phyloP scores from a whole-genome alignment of 352 stramenopile genomes.

The Detonula confervacea region DNA sequence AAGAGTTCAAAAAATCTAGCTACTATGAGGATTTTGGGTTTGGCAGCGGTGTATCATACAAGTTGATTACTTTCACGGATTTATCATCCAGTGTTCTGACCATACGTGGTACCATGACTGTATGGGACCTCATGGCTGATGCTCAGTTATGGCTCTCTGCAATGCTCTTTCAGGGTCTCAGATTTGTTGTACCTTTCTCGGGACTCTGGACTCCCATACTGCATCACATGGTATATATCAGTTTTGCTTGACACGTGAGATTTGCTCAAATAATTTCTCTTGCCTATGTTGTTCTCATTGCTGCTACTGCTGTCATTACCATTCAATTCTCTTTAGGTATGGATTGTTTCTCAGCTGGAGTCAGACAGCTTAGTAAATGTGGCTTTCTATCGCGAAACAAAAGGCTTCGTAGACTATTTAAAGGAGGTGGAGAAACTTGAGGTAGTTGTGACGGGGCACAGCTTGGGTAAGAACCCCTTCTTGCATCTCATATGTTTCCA shows the following conservation, averaged over 20 bases:
- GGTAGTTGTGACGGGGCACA: slow-evolving; percentile 66
- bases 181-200: slow-evolving; percentile 70
- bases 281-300: neutral
- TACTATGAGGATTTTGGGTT: neutral
- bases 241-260: neutral
- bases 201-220: slow-evolving; percentile 69
- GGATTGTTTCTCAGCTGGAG: slow-evolving; percentile 31
- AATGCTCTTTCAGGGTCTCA: slow-evolving; percentile 67
- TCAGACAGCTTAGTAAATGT: slow-evolving; percentile 48
- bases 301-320: neutral
- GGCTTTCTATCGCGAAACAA: slow-evolving; percentile 61
- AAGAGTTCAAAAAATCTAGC: slow-evolving; percentile 42
- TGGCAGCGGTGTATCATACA: neutral
- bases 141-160: slow-evolving; percentile 79
- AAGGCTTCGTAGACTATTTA: slow-evolving; percentile 59
- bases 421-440: slow-evolving; percentile 36
- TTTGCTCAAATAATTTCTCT: neutral
- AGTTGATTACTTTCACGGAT: neutral
- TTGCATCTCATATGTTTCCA: neutral
- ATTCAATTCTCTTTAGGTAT: slow-evolving; percentile 1
- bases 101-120: slow-evolving; percentile 70
- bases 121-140: slow-evolving; percentile 63
- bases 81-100: neutral
- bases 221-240: slow-evolving; percentile 33
- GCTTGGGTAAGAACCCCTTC: slow-evolving; percentile 42